phyloP scores from a whole-genome alignment of 148 eudicot species.

The Fallopia convolvulus region DNA sequence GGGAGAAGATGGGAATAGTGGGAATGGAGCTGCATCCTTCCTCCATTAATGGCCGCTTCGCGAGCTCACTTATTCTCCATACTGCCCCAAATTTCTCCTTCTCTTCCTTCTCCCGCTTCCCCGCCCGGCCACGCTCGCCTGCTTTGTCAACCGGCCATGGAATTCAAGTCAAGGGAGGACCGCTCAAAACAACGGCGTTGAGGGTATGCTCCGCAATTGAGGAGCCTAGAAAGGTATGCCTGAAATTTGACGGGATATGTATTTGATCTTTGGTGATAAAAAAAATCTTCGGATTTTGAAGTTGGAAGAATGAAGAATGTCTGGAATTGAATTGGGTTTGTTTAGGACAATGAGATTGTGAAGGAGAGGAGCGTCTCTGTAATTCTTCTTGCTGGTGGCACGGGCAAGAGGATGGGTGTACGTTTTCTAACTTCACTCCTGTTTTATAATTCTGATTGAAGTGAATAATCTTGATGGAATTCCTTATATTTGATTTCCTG shows the following conservation, averaged over 20 bases:
- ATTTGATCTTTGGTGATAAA: not conserved
- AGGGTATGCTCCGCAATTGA: constrained; percentile 6
- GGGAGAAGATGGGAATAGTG: not conserved
- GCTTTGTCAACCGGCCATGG: not conserved
- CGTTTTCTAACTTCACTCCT: constrained; percentile 17
- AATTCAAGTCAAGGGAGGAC: constrained; percentile 6
- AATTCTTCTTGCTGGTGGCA: constrained; percentile 91
- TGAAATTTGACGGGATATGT: not conserved
- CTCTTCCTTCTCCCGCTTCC: not conserved
- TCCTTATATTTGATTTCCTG: not conserved
- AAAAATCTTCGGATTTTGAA: not conserved
- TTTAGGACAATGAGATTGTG: constrained; percentile 45
- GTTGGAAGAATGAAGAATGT: not conserved
- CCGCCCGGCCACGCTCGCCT: not conserved
- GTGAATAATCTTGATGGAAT: not conserved
- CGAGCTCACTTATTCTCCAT: constrained; percentile 2
- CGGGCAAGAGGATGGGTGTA: constrained; percentile 94
- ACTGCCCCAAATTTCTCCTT: not conserved
- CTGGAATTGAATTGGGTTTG: constrained; percentile 11
- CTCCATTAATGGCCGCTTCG: constrained; percentile 4
- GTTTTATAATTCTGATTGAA: not conserved
- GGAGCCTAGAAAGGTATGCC: constrained; percentile 1
- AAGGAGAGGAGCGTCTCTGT: constrained; percentile 82
- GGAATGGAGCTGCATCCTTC: constrained; percentile 5
- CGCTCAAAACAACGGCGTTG: not conserved